These are phyloP conservation scores for Yarrowia sp. DNA, from an alignment of 805 yeast species.

Conservation along the genomic window DNA sequence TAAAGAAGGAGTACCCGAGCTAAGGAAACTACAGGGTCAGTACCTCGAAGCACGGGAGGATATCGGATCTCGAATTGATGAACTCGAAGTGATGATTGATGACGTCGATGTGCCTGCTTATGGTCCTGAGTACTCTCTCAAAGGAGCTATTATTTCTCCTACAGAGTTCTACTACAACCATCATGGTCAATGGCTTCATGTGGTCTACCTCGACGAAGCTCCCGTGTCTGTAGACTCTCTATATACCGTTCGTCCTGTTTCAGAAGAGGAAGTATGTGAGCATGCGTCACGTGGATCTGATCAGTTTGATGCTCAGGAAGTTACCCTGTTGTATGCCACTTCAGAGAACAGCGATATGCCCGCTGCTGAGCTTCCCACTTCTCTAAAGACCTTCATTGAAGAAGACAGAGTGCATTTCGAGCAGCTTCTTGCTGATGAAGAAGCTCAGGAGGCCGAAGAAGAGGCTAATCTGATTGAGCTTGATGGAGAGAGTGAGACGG, in stretches of 20 bases:
- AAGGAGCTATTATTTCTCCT: slow-evolving; percentile 27
- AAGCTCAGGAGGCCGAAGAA: not conserved
- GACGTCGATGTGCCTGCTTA: not conserved
- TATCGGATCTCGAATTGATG: not conserved
- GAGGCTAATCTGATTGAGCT: not conserved
- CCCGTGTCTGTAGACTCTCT: slow-evolving; percentile 7
- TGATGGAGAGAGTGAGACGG: not conserved
- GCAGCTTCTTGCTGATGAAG: slow-evolving; percentile 1
- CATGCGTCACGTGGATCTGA: slow-evolving; percentile 30
- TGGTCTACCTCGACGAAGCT: slow-evolving; percentile 8
- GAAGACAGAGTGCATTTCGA: not conserved
- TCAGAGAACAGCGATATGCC: slow-evolving; percentile 15
- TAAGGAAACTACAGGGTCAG: not conserved
- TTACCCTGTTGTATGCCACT: slow-evolving; percentile 31
- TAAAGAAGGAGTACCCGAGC: not conserved
- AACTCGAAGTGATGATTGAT: slow-evolving; percentile 5
- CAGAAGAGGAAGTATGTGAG: slow-evolving; percentile 29
- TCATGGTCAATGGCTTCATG: slow-evolving; percentile 17
- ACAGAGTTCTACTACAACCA: slow-evolving; percentile 23
- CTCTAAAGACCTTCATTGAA: slow-evolving; percentile 4
- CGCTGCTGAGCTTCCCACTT: not conserved
- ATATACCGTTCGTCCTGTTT: not conserved
- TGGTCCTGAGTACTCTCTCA: slow-evolving; percentile 22
- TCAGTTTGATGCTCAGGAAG: slow-evolving; percentile 33
- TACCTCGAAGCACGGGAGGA: slow-evolving; percentile 5